Conservation (phyloP, 768 basidiomycete genomes). For the Amanita rimosa region DNA sequence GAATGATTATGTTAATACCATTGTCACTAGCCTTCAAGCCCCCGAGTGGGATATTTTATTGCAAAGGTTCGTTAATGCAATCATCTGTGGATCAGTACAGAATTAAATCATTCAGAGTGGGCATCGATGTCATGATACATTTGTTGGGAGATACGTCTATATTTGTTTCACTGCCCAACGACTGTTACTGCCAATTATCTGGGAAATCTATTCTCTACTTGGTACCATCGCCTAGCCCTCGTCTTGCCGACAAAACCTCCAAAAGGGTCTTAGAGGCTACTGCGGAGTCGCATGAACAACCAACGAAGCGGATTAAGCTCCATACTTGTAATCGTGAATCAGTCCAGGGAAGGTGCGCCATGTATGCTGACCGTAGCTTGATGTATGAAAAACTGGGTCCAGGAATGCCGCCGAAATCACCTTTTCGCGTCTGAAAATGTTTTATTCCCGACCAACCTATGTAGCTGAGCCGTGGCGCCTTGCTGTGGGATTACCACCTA, state of each 20-base stretch:
- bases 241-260: not conserved
- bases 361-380: not conserved
- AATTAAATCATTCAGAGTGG: constrained; percentile 44
- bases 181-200: constrained; percentile 74
- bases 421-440: constrained; percentile 45
- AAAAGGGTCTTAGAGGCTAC: not conserved
- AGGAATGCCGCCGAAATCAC: constrained; percentile 36
- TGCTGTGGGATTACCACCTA: constrained; percentile 53
- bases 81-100: too few relatives aligned
- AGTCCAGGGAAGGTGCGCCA: not conserved
- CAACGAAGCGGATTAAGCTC: not conserved
- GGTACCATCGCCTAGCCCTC: constrained; percentile 14
- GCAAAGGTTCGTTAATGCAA: constrained; percentile 33
- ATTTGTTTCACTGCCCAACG: constrained; percentile 72
- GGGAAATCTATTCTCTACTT: constrained; percentile 52
- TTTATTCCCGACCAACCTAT: constrained; percentile 53
- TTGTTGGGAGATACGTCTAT: constrained; percentile 65
- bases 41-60: constrained; percentile 59
- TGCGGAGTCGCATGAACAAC: not conserved
- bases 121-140: constrained; percentile 66
- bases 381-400: constrained; percentile 11
- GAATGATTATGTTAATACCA: constrained; percentile 64
- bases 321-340: not conserved
- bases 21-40: constrained; percentile 53
- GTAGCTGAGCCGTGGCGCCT: constrained; percentile 39